Percentiles rank a stretch among this genome's conserved stretches.
Conservation (phyloP, 2,329 filamentous ascomycete genomes). For the Neopestalotiopsis rosae region DNA sequence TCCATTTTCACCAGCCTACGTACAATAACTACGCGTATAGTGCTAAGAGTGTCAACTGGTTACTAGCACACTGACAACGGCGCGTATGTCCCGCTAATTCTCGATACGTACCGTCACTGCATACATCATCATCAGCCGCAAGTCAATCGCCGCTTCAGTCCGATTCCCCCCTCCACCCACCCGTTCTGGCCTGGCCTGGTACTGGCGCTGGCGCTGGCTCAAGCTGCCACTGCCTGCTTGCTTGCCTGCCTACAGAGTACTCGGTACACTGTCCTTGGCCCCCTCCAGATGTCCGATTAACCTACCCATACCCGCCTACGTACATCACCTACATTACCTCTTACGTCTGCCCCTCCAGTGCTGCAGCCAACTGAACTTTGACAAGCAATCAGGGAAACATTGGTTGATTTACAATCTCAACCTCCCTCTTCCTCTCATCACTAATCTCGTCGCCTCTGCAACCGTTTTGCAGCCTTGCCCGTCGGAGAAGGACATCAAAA, state of each 20-base stretch:
- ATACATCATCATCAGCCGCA: constrained; percentile 3
- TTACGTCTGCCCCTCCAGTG: constrained; percentile 7
- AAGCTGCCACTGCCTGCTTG: constrained; percentile 3
- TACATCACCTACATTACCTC: not conserved
- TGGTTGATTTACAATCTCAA: not conserved
- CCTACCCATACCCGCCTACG: not conserved
- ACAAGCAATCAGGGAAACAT: not conserved
- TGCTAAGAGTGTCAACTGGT: not conserved
- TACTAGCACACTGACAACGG: not conserved
- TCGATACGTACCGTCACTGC: not conserved
- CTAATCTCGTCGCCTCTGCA: not conserved
- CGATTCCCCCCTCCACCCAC: not conserved
- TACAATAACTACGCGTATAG: not conserved
- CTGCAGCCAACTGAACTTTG: not conserved
- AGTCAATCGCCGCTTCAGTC: not conserved
- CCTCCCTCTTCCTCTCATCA: not conserved
- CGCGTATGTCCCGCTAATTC: not conserved
- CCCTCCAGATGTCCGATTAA: too few relatives aligned
- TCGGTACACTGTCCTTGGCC: not conserved
- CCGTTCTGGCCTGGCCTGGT: not conserved
- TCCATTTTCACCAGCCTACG: too few relatives aligned
- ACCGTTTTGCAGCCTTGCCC: not conserved
- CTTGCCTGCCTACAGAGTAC: not conserved
- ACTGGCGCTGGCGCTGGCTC: not conserved
- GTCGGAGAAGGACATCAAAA: not conserved